Base-by-base conservation (phyloP, 1,284 basidiomycete species). In the Earliella scabrosa region DNA sequence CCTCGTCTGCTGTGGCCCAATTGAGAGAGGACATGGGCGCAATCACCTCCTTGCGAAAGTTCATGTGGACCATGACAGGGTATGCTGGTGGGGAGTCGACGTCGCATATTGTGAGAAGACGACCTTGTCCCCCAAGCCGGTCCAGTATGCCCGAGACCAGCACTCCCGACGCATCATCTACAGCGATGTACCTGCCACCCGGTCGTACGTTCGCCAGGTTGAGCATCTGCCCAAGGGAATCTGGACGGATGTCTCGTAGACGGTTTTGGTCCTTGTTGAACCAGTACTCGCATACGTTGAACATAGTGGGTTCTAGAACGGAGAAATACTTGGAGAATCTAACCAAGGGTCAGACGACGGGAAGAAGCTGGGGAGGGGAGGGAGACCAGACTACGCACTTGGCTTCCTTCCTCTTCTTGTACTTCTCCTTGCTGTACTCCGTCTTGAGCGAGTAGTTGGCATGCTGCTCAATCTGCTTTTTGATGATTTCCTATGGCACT, bases 401-500 rank as follows among this genome's bases (percentile, higher is more conserved):
- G 61, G 92, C 93, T 74, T 96, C 93, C 73, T 98, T 98, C 44
- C 93, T 81, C 71, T 95, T 95, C 69, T 86, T 90, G 75, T 97
- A 98, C 71, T 98, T 98, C 68, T 97, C 95, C 73, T 98, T 97
- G 72, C 92, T 95, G 71, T 95, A 97, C 73, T 96, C 96, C 1
- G 95, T 97, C 76, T 98, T 98, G 50, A 97, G 77, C 8, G 86
- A 86, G 72, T 92, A 98, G 66, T 92, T 91, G 31, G 90, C 88
- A 67, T 98, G 95, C 64, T 89, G 83, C 64, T 93, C 93, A 54
- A 97, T 95, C 73, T 98, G 95, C 70, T 82, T 86, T 67, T 91
- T 86, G 67, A 98, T 96, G 59, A 98, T 97, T 71, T 97, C 94
- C 88, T 97, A 75, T 11, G 46, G 45, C 40, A 44, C 14, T 18